A percentile compares a stretch with the other conserved stretches of the same genome.
Conservation (phyloP, 805 yeast genomes). For the Saccharomycopsis amapae region DNA sequence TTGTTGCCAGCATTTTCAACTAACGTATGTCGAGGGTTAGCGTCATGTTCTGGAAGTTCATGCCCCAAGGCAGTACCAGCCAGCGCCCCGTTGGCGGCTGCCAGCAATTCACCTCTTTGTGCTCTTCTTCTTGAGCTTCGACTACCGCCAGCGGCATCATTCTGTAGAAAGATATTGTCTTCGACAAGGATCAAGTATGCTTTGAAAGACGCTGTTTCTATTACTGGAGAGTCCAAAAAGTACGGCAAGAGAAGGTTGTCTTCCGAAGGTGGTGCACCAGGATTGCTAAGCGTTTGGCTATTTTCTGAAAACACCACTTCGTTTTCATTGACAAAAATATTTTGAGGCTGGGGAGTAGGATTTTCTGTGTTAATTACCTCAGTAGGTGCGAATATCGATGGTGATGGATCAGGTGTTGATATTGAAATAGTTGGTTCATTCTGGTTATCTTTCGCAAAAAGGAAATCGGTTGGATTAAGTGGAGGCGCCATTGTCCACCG, state of each 20-base stretch:
- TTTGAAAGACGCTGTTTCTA: conserved; percentile 17
- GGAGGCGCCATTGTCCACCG: conserved; percentile 8
- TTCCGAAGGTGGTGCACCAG: conserved; percentile 6
- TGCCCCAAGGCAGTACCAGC: not conserved
- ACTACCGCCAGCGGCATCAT: conserved; percentile 6
- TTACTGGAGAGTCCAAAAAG: conserved; percentile 18
- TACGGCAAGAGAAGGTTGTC: conserved; percentile 15
- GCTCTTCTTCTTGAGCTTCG: conserved; percentile 10
- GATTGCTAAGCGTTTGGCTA: not conserved
- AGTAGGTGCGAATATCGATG: too few species aligned
- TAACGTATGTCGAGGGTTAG: conserved; percentile 2
- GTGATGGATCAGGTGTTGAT: too few species aligned
- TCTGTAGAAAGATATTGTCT: conserved; percentile 21
- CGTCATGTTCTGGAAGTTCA: not conserved
- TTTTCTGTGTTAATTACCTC: too few species aligned
- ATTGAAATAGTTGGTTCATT: too few species aligned
- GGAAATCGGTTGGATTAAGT: conserved; percentile 12
- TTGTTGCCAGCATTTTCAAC: not conserved
- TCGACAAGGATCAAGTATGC: conserved; percentile 19
- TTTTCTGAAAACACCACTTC: not conserved
- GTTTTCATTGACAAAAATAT: conserved; percentile 14
- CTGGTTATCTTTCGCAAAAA: conserved; percentile 6
- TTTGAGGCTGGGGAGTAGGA: conserved; percentile 2
- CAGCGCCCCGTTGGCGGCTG: not conserved
- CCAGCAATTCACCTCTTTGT: conserved; percentile 11